phyloP scores from a whole-genome alignment of 768 basidiomycete species.

The Lactifluus piperatus region DNA sequence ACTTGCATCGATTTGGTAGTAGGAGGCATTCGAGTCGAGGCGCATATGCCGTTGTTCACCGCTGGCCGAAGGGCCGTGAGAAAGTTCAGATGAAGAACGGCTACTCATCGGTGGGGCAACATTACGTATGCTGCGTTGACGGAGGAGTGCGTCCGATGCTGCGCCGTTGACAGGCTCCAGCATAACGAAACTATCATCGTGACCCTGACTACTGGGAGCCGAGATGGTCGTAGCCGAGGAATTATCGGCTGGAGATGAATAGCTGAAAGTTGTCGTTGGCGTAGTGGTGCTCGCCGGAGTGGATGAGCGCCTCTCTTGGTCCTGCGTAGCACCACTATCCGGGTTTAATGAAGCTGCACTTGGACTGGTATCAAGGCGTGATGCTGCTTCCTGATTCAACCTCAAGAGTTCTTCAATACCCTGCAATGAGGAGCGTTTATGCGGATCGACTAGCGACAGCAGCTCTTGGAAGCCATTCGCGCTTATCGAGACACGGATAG shows the following conservation, averaged over 20 bases:
- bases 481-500: constrained; percentile 85
- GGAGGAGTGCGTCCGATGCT: neutral
- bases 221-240: constrained; percentile 22
- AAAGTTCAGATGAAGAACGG: constrained; percentile 29
- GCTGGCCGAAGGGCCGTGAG: constrained; percentile 19
- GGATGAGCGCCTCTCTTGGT: constrained; percentile 9
- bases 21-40: constrained; percentile 24
- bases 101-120: neutral
- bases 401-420: constrained; percentile 38
- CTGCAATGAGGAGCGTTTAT: constrained; percentile 29
- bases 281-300: constrained; percentile 25
- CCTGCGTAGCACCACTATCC: neutral
- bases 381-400: constrained; percentile 21
- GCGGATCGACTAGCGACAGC: constrained; percentile 46
- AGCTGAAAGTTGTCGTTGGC: constrained; percentile 10
- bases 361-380: constrained; percentile 9
- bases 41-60: constrained; percentile 19
- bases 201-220: constrained; percentile 12
- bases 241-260: constrained; percentile 13
- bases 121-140: neutral
- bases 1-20: constrained; percentile 18
- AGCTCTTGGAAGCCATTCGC: constrained; percentile 74
- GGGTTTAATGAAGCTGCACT: constrained; percentile 9
- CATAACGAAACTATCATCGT: neutral
- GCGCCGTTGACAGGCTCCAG: neutral